These are phyloP conservation scores for Emiliania huxleyi DNA, from an alignment of 78 protist genomes.

Conservation along the genomic window DNA sequence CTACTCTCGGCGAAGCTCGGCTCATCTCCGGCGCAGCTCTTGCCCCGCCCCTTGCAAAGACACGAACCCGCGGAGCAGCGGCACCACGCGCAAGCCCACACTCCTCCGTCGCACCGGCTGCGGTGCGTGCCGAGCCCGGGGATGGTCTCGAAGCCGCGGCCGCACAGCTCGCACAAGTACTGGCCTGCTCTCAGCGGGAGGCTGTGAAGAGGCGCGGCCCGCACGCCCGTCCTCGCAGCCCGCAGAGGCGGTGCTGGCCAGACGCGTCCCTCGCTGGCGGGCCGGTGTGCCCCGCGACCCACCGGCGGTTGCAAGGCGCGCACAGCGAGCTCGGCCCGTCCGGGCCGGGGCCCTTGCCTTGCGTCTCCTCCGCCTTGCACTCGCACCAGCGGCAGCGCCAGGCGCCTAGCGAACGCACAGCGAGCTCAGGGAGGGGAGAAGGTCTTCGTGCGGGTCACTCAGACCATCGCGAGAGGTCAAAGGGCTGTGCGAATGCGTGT, in stretches of 20 bases:
- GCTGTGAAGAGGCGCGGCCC: no score
- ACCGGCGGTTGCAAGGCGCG: neutral
- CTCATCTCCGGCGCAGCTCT: no score
- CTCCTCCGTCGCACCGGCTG: constrained; percentile 22
- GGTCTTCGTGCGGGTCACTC: no score
- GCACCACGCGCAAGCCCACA: constrained; percentile 29
- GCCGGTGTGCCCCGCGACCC: neutral
- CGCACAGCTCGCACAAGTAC: neutral
- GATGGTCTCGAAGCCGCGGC: neutral
- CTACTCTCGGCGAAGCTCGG: neutral
- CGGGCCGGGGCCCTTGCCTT: constrained; percentile 5
- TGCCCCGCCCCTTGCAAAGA: neutral
- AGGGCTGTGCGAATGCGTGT: no score
- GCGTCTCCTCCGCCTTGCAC: neutral
- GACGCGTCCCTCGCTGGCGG: constrained; percentile 1
- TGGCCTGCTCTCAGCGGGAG: constrained; percentile 11
- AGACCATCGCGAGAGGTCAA: no score
- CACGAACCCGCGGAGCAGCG: neutral
- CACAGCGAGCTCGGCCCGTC: neutral
- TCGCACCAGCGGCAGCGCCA: constrained; percentile 33
- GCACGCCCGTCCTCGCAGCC: no score
- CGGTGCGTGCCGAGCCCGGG: neutral
- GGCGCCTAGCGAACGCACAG: no score
- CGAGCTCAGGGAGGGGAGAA: no score
- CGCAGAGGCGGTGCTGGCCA: no score